Evolutionary conservation across 305 asterid genomes (phyloP).

Genomic region (Coffea humblotiana): DNA sequence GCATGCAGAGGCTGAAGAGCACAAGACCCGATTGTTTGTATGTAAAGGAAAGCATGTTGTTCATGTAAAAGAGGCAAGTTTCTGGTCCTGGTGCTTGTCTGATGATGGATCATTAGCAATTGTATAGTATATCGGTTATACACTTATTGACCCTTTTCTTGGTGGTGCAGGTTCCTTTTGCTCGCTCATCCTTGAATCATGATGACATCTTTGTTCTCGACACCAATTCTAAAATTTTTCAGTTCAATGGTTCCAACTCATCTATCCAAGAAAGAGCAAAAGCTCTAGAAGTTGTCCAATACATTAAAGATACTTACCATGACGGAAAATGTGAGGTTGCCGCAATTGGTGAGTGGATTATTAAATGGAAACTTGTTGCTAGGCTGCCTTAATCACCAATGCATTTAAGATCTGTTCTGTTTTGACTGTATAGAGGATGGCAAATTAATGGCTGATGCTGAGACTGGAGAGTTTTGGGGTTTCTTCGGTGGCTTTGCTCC

Average conservation of each 20-base stretch:
- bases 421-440: conserved; percentile 80
- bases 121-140: background rate
- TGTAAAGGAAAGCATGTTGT: conserved; percentile 98
- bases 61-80: conserved; percentile 89
- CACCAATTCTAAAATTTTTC: conserved; percentile 82
- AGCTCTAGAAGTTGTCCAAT: conserved; percentile 99
- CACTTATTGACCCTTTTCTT: conserved; percentile 1
- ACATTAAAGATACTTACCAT: conserved; percentile 91
- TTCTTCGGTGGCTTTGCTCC: conserved; percentile 99
- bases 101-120: conserved; percentile 17
- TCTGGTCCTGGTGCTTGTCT: conserved; percentile 20
- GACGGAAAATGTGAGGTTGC: conserved; percentile 98
- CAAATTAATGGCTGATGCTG: conserved; percentile 95
- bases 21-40: conserved; percentile 67
- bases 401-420: conserved; percentile 22
- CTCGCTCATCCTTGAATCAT: conserved; percentile 89
- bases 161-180: conserved; percentile 70
- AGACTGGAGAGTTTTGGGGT: conserved; percentile 96
- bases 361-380: conserved; percentile 17
- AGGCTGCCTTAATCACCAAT: conserved; percentile 20
- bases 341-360: conserved; percentile 67
- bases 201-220: conserved; percentile 93
- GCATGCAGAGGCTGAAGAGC: conserved; percentile 77
- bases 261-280: conserved; percentile 98
- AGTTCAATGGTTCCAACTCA: conserved; percentile 95